phyloP scores from a whole-genome alignment of 306 rosid species.

The Rosa chinensis region DNA sequence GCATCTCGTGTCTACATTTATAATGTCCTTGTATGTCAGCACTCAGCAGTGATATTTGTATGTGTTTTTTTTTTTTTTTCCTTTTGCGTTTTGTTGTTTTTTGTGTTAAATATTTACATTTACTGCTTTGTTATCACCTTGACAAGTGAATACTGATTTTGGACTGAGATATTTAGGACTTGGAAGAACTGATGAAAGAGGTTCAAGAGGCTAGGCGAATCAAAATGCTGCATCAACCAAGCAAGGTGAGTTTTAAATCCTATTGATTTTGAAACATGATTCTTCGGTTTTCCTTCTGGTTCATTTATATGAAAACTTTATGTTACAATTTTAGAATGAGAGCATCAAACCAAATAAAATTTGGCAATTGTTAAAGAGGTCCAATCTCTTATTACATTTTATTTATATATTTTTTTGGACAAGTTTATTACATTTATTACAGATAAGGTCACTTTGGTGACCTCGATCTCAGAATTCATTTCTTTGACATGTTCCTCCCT shows the following conservation, averaged over 20 bases:
- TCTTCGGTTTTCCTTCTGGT: not conserved
- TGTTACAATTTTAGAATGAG: not conserved
- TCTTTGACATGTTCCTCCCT: not conserved
- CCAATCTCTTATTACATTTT: not conserved
- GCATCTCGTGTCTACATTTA: not conserved
- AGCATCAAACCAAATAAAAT: not conserved
- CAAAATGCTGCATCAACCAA: conserved; percentile 94
- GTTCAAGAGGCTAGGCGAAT: conserved; percentile 96
- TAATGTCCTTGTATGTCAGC: not conserved
- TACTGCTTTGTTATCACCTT: not conserved
- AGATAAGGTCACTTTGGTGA: not conserved
- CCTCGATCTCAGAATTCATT: not conserved
- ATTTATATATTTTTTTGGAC: not conserved
- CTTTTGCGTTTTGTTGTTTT: not conserved
- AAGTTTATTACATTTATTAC: not conserved
- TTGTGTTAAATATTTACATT: not conserved
- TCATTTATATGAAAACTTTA: not conserved
- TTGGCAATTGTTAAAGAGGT: not conserved
- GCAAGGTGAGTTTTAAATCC: conserved; percentile 58
- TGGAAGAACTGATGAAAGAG: conserved; percentile 92
- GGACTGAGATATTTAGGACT: conserved; percentile 49
- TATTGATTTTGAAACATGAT: not conserved
- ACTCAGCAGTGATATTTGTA: not conserved
- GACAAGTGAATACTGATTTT: not conserved
- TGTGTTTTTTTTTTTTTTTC: not conserved